These are phyloP conservation scores for Penicillium simplicissimum DNA, from an alignment of 495 filamentous ascomycete genomes.

Conservation along the genomic window DNA sequence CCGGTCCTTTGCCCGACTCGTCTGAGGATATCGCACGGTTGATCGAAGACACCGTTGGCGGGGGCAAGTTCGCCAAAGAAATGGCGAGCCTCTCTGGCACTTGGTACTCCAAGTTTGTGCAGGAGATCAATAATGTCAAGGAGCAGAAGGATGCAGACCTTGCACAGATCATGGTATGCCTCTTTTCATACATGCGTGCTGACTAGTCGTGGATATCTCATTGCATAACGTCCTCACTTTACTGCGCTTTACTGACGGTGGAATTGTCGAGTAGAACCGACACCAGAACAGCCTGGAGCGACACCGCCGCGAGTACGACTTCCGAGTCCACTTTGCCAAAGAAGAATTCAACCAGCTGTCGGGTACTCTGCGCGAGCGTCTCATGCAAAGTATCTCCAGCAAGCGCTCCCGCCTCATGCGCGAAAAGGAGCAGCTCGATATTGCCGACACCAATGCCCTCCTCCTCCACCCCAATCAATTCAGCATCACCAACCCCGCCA, in stretches of 20 bases:
- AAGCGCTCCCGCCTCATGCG: constrained; percentile 76
- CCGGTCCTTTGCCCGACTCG: constrained; percentile 69
- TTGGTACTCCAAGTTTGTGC: constrained; percentile 76
- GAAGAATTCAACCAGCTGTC: constrained; percentile 80
- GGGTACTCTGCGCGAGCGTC: constrained; percentile 76
- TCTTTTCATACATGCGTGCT: not conserved
- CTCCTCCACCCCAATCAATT: constrained; percentile 93
- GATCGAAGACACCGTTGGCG: constrained; percentile 59
- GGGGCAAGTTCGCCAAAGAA: constrained; percentile 53
- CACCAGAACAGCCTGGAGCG: constrained; percentile 45
- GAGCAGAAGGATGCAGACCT: constrained; percentile 81
- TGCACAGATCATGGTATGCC: constrained; percentile 70
- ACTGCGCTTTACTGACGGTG: constrained; percentile 5
- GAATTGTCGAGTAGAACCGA: constrained; percentile 34
- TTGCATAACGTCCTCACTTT: constrained; percentile 58
- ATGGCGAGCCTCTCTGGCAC: constrained; percentile 72
- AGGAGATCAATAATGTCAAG: constrained; percentile 79
- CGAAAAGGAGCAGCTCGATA: constrained; percentile 88
- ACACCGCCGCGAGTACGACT: constrained; percentile 44
- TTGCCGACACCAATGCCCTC: constrained; percentile 82
- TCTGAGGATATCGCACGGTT: constrained; percentile 65
- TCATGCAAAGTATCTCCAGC: constrained; percentile 72
- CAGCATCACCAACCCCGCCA: constrained; percentile 74
- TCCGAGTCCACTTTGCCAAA: constrained; percentile 68
- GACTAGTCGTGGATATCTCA: not conserved